Base-by-base conservation (phyloP, 2,329 filamentous ascomycete species). In the Rugonectria rugulosa region DNA sequence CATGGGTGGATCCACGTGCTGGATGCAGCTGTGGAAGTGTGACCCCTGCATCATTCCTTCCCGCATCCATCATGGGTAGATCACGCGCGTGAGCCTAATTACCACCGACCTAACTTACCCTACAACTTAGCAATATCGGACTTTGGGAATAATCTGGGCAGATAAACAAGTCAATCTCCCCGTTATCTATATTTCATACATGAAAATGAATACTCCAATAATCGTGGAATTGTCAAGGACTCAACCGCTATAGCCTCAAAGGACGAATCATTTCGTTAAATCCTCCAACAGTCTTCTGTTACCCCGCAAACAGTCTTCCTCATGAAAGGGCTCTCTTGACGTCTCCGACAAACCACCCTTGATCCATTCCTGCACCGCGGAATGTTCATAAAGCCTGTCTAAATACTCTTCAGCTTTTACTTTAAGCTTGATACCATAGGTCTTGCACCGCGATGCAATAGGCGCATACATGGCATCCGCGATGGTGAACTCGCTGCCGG, bases 401-500 rank as follows among this genome's bases (percentile, higher is more conserved):
- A 68, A 34, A 51, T 79, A 79, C 51, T 67, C 69, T 52, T 54
- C 62, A 1, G 70, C 72, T 8, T 50, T 32, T 0, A 62, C 70
- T 5, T 67, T 61, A 19, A 77, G 52, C 34, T 68, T 56, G 31
- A 72, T 58, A 1, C 75, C 68, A 55, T 71, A 79, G 0, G 75
- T 79, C 70, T 70, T 69, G 21, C 72, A 48, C 19, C 77, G 64
- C 21, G 71, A 69, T n/a, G 75, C 77, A 14, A 79, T 58, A 0
- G 77, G 77, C 12, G 76, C 74, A 57, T 68, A 79, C 57, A 78
- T 77, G 20, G 76, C 77, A 53, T 79, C 77, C 1, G 66, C 75
- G 0, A 70, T 70, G 1, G 68, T 71, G 20, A 79, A 79, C 29
- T 68, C 65, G 11, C 42, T 34, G 5, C 77, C 77, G 0, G 74